Evolutionary conservation across 2,329 filamentous ascomycete species (phyloP), one percentile per base, ranked within the genome.

Genomic region (Pseudopyricularia javanii): DNA sequence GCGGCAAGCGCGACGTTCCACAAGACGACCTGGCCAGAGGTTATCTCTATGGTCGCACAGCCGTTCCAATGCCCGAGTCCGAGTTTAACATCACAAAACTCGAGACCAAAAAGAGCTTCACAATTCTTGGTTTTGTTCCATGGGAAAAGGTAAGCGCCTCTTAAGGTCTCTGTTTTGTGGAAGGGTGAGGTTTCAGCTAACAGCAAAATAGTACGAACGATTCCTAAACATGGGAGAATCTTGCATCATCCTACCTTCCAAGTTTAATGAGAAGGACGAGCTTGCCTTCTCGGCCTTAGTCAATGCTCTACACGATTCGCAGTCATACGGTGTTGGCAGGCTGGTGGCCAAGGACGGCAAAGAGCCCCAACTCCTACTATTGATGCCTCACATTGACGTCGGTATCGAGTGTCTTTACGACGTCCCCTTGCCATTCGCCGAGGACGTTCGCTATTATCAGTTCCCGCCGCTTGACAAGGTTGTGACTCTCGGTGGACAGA

Each of bases 381-480:
- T 98, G 45, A 84, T 86, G 5, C 93, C 93, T 3, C 78, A 81
- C 20, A 82, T 95, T 55, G 88, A 94, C 56, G 73, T 78, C 2
- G 83, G 88, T 26, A 81, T 88, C 58, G 91, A 96, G 65, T 91
- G 88, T 60, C 74, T 98, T 2, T 83, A 95, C 57, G 93, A 98
- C 63, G 78, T 94, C 1, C 89, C 93, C 34, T 74, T 97, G 6
- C 93, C 93, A 0, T 98, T 96, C 62, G 85, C 89, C 2, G 93
- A 98, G 70, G 93, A 98, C 63, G 75, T 96, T 49, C 81, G 93
- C 34, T 78, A 78, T n/a, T 97, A 96, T 65, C 85, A 83, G 54
- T 98, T 98, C 59, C 90, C 93, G 6, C 88, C 91, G 0, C 71
- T 98, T 11, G 91, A 95, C 64, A 86, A 81, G 56, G 85, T 97